Base-by-base conservation (phyloP, 164 flowering plant genomes). In the Echeveria elegans region DNA sequence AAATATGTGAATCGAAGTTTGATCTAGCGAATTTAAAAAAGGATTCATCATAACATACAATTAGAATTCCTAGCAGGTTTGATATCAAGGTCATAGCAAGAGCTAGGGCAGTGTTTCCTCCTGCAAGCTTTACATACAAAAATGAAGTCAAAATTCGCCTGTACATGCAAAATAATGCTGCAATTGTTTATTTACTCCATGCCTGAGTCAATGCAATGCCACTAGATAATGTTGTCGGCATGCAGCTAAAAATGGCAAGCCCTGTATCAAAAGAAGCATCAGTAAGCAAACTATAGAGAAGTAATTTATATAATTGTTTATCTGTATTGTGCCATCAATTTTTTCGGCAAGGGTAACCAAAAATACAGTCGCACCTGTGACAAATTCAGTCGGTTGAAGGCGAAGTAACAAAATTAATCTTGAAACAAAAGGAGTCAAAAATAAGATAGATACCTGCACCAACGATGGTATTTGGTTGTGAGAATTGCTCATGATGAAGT, bases 181-280 rank as follows among this genome's bases (percentile, higher is more conserved):
- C 21, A 23, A 36, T 10, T n/a, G 2, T n/a, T 41, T 23, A 16
- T 60, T 26, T 65, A 6, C 9, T 66, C 15, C 16, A 60, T 63
- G 84, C 98, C 82, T 86, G 89, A 37, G 96, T 90, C 70, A 92
- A 81, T 61, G 98, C 92, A 65, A 92, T 92, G 70, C 93, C 98
- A 86, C 98, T 92, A 59, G 98, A 92, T 75, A 92, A 84, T 65
- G 98, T 90, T 60, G 96, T 92, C 32, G 96, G 98, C 96, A 92
- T 90, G 73, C 96, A 92, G 76, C 82, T 73, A 82, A 92, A 92
- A 68, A 92, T 79, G 47, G 98, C 93, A 69, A 92, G 71, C 65
- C 98, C 98, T 92, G 77, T 23, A 72, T 28, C 36, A 71, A 64
- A 11, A 31, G 43, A 37, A 66, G 21, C 30, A 58, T 23, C 32